Percentiles rank a stretch among this genome's conserved stretches.
Evolutionary conservation across 192 early-diverging fungal species (phyloP).

Genomic region (Jimgerdemannia flammicorona): DNA sequence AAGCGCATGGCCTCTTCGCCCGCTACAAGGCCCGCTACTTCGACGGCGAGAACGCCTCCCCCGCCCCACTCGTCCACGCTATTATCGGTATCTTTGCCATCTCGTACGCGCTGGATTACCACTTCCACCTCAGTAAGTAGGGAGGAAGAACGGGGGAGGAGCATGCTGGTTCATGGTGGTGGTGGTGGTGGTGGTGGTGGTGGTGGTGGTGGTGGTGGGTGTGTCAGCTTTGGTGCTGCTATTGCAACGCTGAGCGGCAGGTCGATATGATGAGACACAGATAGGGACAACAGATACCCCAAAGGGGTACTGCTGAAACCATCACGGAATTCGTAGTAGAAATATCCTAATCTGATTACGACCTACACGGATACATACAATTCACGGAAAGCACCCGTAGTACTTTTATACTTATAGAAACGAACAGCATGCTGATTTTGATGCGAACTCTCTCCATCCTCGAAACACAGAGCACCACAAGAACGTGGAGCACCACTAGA

Average conservation of each 20-base stretch:
- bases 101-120: conserved; percentile 70
- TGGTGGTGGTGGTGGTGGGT: background rate
- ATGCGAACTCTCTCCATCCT: conserved; percentile 3
- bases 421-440: background rate
- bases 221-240: background rate
- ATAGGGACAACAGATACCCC: conserved; percentile 15
- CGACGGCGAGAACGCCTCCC: conserved; percentile 64
- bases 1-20: conserved; percentile 49
- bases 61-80: conserved; percentile 61
- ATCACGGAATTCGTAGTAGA: conserved; percentile 16
- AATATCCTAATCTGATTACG: conserved; percentile 4
- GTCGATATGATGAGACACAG: conserved; percentile 12
- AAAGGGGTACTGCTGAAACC: conserved; percentile 10
- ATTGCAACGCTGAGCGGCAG: background rate
- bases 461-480: conserved; percentile 64
- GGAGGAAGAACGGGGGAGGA: background rate
- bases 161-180: background rate
- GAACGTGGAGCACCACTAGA: conserved; percentile 77
- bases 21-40: conserved; percentile 73
- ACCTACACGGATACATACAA: background rate
- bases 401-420: background rate
- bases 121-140: conserved; percentile 71
- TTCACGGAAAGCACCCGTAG: background rate
- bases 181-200: background rate
- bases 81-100: conserved; percentile 52